phyloP scores from a whole-genome alignment of 345 rosid species.

The Salix purpurea region DNA sequence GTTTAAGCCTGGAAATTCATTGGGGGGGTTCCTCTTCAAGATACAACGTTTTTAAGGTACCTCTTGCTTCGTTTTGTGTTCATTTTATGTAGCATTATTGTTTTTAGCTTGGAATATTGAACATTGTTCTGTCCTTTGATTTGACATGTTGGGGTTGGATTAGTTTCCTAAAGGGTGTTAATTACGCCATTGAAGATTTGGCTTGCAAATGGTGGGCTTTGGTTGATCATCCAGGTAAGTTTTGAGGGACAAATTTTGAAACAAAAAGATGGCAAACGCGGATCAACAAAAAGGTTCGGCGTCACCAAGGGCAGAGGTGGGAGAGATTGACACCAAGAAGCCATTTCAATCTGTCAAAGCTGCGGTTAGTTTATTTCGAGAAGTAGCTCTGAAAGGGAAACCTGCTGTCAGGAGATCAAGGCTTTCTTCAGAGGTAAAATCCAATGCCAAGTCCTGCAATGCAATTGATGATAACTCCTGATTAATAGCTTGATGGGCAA shows the following conservation, averaged over 20 bases:
- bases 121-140: neutral
- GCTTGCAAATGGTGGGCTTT: neutral
- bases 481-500: neutral
- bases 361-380: constrained; percentile 81
- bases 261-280: constrained; percentile 41
- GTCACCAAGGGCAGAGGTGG: constrained; percentile 54
- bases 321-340: constrained; percentile 92
- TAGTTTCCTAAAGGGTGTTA: neutral
- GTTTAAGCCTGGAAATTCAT: neutral
- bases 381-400: constrained; percentile 45
- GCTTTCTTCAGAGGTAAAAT: constrained; percentile 39
- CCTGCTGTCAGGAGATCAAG: constrained; percentile 21
- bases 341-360: constrained; percentile 94
- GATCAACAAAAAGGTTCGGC: constrained; percentile 15
- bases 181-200: neutral
- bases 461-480: neutral
- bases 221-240: neutral
- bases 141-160: neutral
- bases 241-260: neutral
- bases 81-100: neutral
- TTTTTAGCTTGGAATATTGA: no score
- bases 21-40: neutral
- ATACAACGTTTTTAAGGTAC: neutral
- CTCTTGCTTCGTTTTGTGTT: neutral
- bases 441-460: neutral